Evolutionary conservation across 129 eudicot species (phyloP).

Genomic region (Logfia minima): DNA sequence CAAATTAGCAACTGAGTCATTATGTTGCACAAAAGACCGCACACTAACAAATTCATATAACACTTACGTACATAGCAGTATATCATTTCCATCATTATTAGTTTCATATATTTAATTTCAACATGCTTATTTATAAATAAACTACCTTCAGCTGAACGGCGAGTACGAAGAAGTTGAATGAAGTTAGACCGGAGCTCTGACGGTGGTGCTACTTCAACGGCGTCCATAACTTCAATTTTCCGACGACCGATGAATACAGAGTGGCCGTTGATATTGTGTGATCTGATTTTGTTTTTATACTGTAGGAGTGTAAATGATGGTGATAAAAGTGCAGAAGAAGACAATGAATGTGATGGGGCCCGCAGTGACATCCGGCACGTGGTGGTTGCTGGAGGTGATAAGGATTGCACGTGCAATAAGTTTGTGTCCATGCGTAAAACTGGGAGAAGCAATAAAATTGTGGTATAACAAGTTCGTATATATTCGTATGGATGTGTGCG

Average conservation of each 20-base stretch:
- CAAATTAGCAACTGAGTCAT: no score
- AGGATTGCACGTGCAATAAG: background rate
- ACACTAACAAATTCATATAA: background rate
- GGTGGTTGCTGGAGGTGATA: background rate
- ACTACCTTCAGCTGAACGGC: conserved; percentile 66
- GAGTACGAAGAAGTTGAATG: conserved; percentile 48
- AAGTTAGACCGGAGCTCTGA: conserved; percentile 54
- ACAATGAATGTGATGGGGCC: background rate
- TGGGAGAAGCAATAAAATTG: no score
- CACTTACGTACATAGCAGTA: background rate
- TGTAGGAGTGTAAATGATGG: background rate
- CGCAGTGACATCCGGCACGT: background rate
- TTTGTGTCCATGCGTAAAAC: no score
- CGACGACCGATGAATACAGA: background rate
- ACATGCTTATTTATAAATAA: background rate
- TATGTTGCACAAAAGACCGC: no score
- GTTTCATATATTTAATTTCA: no score
- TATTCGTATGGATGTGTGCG: no score
- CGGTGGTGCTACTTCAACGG: conserved; percentile 9
- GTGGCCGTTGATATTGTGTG: background rate
- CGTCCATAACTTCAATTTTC: conserved; percentile 26
- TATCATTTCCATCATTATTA: no score
- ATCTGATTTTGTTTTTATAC: conserved; percentile 16
- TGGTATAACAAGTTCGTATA: background rate
- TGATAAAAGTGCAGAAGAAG: background rate